Conservation (phyloP, 176 grass and related monocot species). For the Eleusine indica region DNA sequence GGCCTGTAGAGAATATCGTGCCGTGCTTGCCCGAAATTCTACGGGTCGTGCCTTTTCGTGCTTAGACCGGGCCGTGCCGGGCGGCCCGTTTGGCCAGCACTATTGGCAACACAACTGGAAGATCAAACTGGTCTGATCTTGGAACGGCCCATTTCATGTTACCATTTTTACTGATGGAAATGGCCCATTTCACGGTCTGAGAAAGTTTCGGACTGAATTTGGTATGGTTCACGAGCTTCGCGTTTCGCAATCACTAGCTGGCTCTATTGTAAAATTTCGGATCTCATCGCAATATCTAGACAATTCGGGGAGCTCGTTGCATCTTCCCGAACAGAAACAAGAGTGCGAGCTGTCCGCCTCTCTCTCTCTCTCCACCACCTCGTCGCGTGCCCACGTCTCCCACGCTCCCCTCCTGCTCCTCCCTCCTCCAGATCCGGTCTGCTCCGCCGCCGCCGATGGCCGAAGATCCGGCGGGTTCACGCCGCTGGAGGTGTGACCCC, state of each 20-base stretch:
- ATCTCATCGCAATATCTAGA: background rate
- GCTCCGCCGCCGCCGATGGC: conserved; percentile 42
- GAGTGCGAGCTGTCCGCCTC: conserved; percentile 29
- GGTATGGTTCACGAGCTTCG: background rate
- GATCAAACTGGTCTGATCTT: too few relatives aligned
- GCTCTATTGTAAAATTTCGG: background rate
- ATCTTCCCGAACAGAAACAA: conserved; percentile 19
- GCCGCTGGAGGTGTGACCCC: conserved; percentile 49
- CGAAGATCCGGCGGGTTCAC: conserved; percentile 40
- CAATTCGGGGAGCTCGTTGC: background rate
- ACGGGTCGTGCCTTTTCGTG: too few relatives aligned
- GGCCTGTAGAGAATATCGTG: too few relatives aligned
- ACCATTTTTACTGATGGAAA: too few relatives aligned
- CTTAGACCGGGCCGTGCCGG: too few relatives aligned
- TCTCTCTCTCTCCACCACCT: background rate
- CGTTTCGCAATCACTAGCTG: background rate
- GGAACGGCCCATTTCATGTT: too few relatives aligned
- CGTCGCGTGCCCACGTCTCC: conserved; percentile 40
- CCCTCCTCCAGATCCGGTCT: conserved; percentile 43
- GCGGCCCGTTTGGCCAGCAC: too few relatives aligned
- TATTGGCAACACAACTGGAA: too few relatives aligned
- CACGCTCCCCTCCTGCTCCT: background rate
- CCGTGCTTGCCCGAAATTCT: too few relatives aligned
- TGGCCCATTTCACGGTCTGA: too few relatives aligned
- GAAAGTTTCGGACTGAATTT: too few relatives aligned